A percentile compares a stretch with the other conserved stretches of the same genome.
Evolutionary conservation across 768 basidiomycete species (phyloP).

Genomic region (Rhodosporidiobolus sp.): DNA sequence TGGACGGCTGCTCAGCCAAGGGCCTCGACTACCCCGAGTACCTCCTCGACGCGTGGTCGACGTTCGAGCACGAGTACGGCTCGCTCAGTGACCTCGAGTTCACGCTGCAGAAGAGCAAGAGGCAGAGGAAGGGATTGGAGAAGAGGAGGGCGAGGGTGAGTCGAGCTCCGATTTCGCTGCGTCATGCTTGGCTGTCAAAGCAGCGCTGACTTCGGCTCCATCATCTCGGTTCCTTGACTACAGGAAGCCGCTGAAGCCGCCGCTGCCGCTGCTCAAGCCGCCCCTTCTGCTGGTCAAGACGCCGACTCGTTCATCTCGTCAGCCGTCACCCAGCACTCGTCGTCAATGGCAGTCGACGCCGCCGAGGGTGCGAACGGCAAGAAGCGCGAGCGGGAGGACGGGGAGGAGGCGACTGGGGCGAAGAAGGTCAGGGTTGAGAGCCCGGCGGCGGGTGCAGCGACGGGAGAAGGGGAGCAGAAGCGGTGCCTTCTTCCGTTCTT

Average conservation of each 20-base stretch:
- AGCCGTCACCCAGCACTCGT: constrained; percentile 41
- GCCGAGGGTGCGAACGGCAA: not conserved
- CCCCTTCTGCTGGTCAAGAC: constrained; percentile 8
- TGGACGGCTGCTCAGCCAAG: constrained; percentile 61
- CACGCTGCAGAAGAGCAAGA: constrained; percentile 39
- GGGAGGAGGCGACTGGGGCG: not conserved
- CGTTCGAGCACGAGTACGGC: constrained; percentile 84
- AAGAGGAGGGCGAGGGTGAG: constrained; percentile 24
- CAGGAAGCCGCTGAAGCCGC: constrained; percentile 35
- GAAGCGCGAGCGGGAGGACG: constrained; percentile 28
- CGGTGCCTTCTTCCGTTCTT: not conserved
- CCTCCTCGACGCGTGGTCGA: constrained; percentile 82
- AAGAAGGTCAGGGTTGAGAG: constrained; percentile 44
- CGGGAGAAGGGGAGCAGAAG: not conserved
- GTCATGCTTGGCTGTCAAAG: too few relatives aligned
- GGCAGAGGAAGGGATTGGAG: constrained; percentile 54
- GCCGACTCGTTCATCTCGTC: constrained; percentile 33
- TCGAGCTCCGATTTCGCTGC: not conserved
- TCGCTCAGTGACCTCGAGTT: constrained; percentile 56
- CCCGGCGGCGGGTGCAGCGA: not conserved
- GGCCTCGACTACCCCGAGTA: constrained; percentile 93
- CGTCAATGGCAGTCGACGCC: not conserved
- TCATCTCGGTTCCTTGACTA: too few relatives aligned
- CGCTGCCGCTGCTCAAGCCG: constrained; percentile 39
- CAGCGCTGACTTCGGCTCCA: too few relatives aligned